Base-by-base conservation (phyloP, 2,329 filamentous ascomycete species). In the Hypoxylon rubiginosum region DNA sequence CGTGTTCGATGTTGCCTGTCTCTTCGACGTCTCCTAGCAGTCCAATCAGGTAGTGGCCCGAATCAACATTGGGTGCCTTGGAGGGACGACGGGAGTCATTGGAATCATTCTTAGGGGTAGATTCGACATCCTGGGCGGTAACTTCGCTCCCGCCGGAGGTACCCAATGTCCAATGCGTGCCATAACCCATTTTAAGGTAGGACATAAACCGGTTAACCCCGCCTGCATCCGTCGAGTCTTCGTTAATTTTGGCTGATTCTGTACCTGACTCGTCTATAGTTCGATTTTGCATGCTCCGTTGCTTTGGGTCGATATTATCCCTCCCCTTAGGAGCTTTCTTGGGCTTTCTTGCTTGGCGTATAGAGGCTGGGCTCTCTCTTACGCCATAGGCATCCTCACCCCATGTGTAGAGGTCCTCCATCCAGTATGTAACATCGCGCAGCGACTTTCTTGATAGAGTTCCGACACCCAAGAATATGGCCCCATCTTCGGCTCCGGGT, bases 321-420 rank as follows among this genome's bases (percentile, higher is more conserved):
- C 46, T 36, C 28, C 56, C 17, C 52, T 62, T 60, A 15, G 62
- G 32, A 32, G 69, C 66, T 57, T 77, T 82, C 49, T 76, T 76
- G 61, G 70, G 70, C 74, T 77, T 86, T 68, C 76, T 80, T 45
- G 81, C 79, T 51, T 85, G 83, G 32, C 91, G 86, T 64, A 85
- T 85, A 1, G 92, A 90, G 1, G 86, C 87, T 13, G 93, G 92
- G 70, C 93, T 94, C 36, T 97, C 91, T 57, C 88, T 87, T 6
- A 97, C 87, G 3, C 94, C 95, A 76, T 97, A 98, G 1, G 95
- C 90, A 73, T 92, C 86, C 56, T 92, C 89, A 1, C 94, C 95
- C 83, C 93, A 93, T 30, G 85, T 90, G 78, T 96, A 97, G 2
- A 97, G 85, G 74, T 92, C 91, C 77, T 97, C 92, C 85, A 96